Evolutionary conservation across 257 asterid species (phyloP).

Genomic region (Lycium barbarum): DNA sequence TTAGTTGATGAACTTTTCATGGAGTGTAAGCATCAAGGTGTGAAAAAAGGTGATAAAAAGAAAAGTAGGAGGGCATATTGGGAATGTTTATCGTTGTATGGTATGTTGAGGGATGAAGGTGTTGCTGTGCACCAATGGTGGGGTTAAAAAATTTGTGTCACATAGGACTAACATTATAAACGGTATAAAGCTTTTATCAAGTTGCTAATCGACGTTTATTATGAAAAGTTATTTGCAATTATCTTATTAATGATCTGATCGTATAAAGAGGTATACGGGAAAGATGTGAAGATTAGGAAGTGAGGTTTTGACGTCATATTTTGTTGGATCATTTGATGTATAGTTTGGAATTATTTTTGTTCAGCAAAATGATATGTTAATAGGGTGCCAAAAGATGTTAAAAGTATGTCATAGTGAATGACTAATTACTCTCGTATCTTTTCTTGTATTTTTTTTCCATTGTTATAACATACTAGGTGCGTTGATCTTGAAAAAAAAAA

Average conservation of each 20-base stretch:
- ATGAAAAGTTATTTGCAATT: not conserved
- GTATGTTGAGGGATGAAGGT: constrained; percentile 76
- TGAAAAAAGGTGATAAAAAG: constrained; percentile 35
- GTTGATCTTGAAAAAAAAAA: no score
- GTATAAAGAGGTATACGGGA: not conserved
- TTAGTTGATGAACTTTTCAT: constrained; percentile 79
- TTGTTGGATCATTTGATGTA: not conserved
- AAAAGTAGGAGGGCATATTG: constrained; percentile 75
- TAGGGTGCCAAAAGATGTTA: not conserved
- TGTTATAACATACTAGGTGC: no score
- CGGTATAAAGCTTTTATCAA: not conserved
- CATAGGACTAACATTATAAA: not conserved
- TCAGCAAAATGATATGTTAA: not conserved
- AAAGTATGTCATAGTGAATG: not conserved
- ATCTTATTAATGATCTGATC: not conserved
- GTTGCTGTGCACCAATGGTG: constrained; percentile 95
- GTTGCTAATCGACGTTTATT: no score
- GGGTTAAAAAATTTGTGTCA: constrained; percentile 44
- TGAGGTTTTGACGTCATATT: not conserved
- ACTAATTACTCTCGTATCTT: not conserved
- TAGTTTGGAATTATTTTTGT: not conserved
- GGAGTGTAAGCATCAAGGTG: constrained; percentile 73
- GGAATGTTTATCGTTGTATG: constrained; percentile 84
- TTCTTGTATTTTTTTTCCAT: no score
- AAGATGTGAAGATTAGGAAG: not conserved